Conservation (phyloP, 2,329 filamentous ascomycete genomes). For the Torrubiellomyces zombiae region DNA sequence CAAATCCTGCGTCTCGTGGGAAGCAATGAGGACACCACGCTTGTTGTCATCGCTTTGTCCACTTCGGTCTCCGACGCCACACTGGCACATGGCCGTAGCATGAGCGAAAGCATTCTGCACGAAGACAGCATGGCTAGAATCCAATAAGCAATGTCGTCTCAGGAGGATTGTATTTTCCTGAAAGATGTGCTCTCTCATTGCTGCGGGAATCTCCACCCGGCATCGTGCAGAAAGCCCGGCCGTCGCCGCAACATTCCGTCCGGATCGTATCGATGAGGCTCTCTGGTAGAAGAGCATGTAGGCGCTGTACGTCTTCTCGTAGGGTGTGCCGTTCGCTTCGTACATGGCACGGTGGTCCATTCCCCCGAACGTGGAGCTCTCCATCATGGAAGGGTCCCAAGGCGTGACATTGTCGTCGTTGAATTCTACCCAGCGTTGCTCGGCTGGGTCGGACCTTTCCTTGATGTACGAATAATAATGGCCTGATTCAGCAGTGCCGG, state of each 20-base stretch:
- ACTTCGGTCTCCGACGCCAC: conserved; percentile 1
- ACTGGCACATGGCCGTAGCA: conserved; percentile 16
- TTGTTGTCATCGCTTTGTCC: neutral
- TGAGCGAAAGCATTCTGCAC: conserved; percentile 44
- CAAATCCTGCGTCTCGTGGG: conserved; percentile 22
- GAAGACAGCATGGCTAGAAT: conserved; percentile 53
- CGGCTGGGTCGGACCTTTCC: conserved; percentile 44
- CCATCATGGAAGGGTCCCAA: conserved; percentile 61
- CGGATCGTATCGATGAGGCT: conserved; percentile 42
- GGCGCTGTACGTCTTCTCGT: conserved; percentile 65
- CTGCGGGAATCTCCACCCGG: conserved; percentile 26
- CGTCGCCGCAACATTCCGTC: conserved; percentile 26
- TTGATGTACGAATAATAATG: conserved; percentile 96
- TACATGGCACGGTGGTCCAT: conserved; percentile 34
- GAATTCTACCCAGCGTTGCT: conserved; percentile 67
- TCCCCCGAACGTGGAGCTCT: conserved; percentile 67
- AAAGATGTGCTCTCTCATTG: conserved; percentile 42
- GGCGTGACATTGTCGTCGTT: conserved; percentile 72
- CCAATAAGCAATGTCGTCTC: conserved; percentile 64
- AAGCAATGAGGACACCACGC: neutral
- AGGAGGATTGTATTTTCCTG: conserved; percentile 58
- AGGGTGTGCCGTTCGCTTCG: conserved; percentile 27
- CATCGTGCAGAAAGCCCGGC: conserved; percentile 17
- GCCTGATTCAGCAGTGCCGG: conserved; percentile 80
- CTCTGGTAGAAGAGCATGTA: conserved; percentile 98